Percentiles rank a stretch among this genome's conserved stretches.
Evolutionary conservation across 2,329 filamentous ascomycete species (phyloP).

Genomic region (Sphaerulina vaccinii): DNA sequence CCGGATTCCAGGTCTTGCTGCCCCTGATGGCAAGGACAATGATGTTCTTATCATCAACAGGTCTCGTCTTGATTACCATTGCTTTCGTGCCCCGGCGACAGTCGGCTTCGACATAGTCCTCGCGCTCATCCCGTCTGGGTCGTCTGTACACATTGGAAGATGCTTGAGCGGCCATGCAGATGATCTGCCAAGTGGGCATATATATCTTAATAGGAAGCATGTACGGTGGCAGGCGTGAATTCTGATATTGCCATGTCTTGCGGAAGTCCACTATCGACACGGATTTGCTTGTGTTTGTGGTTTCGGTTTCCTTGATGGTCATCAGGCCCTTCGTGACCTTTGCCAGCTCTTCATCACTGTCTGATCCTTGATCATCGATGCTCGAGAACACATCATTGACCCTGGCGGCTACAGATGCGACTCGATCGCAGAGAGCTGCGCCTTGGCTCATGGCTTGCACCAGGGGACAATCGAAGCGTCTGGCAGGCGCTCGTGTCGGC

Average conservation of each 20-base stretch:
- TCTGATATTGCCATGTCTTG: constrained; percentile 76
- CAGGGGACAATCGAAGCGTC: constrained; percentile 22
- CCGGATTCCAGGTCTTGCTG: constrained; percentile 64
- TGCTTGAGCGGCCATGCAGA: constrained; percentile 76
- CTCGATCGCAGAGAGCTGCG: constrained; percentile 55
- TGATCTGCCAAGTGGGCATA: constrained; percentile 70
- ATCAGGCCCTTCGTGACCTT: constrained; percentile 35
- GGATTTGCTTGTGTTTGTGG: background rate
- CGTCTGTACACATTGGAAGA: constrained; percentile 71
- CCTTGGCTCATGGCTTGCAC: constrained; percentile 38
- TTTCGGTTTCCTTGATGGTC: constrained; percentile 1
- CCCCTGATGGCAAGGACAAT: constrained; percentile 84
- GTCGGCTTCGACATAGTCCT: constrained; percentile 69
- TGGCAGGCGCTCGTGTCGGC: constrained; percentile 5
- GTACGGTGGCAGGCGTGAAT: constrained; percentile 68
- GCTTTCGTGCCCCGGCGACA: constrained; percentile 75
- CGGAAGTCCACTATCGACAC: constrained; percentile 29
- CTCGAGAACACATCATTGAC: constrained; percentile 68
- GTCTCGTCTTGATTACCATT: constrained; percentile 79
- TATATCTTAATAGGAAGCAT: constrained; percentile 69
- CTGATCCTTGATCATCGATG: constrained; percentile 63
- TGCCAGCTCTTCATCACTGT: constrained; percentile 53
- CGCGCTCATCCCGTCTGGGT: constrained; percentile 61
- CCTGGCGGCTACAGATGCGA: constrained; percentile 60
- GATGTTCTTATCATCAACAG: constrained; percentile 73